phyloP scores from a whole-genome alignment of 208 protist species.

The Trypanosoma theileri region DNA sequence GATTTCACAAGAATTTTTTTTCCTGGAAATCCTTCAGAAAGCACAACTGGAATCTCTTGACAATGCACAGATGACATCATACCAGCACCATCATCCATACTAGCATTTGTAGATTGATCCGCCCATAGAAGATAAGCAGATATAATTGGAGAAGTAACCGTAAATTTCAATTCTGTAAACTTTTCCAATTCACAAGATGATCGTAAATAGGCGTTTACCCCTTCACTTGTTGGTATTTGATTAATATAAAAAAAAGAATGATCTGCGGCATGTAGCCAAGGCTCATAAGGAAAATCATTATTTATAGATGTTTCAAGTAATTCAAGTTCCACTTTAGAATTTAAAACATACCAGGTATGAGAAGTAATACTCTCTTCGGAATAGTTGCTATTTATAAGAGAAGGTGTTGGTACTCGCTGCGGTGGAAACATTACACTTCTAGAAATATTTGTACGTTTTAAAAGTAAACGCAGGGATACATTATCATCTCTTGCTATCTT shows the following conservation, averaged over 20 bases:
- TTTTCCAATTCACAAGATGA: not conserved
- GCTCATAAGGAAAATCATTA: not conserved
- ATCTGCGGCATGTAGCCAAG: not conserved
- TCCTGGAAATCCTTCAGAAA: not conserved
- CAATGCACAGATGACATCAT: not conserved
- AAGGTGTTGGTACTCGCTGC: not conserved
- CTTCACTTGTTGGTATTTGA: not conserved
- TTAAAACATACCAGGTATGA: constrained; percentile 11
- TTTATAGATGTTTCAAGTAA: constrained; percentile 1
- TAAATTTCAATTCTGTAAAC: not conserved
- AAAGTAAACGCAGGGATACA: not conserved
- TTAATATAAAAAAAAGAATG: not conserved
- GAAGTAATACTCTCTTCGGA: not conserved
- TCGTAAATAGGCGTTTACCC: not conserved
- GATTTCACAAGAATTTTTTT: not conserved
- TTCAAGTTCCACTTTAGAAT: constrained; percentile 9
- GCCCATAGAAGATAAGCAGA: constrained; percentile 20
- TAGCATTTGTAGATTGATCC: not conserved
- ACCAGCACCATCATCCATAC: no score
- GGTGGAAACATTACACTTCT: constrained; percentile 14
- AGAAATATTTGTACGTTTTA: constrained; percentile 6
- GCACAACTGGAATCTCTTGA: constrained; percentile 7
- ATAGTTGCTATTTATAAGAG: not conserved
- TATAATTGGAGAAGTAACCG: constrained; percentile 4
- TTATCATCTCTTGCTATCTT: not conserved